Percentiles rank a stretch among this genome's conserved stretches.
phyloP scores from a whole-genome alignment of 2,329 filamentous ascomycete species.

The Gnomoniopsis smithogilvyi region DNA sequence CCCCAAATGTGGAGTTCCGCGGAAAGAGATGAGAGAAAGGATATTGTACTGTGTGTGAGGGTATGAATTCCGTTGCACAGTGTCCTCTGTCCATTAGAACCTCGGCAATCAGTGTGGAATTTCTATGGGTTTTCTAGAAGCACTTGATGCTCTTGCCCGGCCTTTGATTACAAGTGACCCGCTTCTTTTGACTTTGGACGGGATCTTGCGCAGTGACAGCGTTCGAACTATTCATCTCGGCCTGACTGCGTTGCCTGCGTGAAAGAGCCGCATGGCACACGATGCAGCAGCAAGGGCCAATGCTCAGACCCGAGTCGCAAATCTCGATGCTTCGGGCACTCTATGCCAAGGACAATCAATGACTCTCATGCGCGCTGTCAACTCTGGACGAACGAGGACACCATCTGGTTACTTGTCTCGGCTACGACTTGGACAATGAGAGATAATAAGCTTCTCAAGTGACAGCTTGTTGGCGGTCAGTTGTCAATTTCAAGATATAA shows the following conservation, averaged over 20 bases:
- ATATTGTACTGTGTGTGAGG: not conserved
- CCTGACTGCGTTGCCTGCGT: not conserved
- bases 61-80: not conserved
- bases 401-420: not conserved
- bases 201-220: not conserved
- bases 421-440: not conserved
- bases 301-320: not conserved
- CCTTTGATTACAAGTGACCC: not conserved
- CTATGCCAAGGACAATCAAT: not conserved
- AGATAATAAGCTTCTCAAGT: not conserved
- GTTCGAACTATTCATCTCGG: not conserved
- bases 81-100: not conserved
- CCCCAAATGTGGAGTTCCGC: constrained; percentile 15
- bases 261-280: not conserved
- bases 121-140: not conserved
- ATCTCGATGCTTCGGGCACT: not conserved
- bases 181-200: not conserved
- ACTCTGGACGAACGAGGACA: not conserved
- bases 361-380: not conserved
- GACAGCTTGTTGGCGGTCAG: not conserved
- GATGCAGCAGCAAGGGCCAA: too few species aligned
- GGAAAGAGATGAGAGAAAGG: not conserved
- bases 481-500: not conserved
- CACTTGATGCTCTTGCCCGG: not conserved
- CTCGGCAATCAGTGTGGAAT: not conserved